These are phyloP conservation scores for Acanthochlamys bracteata DNA, from an alignment of 106 monocot genomes.

Conservation along the genomic window DNA sequence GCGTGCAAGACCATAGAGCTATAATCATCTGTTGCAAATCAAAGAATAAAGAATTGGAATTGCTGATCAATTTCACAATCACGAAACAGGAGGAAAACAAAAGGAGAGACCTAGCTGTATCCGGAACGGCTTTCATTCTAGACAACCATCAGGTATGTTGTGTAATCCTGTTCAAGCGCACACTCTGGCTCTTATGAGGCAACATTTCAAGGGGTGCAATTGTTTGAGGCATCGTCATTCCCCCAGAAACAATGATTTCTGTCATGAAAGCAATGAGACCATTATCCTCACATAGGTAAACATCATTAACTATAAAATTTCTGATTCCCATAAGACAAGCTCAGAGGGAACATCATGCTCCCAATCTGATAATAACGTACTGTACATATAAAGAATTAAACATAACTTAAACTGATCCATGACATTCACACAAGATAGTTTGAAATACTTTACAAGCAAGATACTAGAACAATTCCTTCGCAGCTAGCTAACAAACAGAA, in stretches of 20 bases:
- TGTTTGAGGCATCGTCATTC: constrained; percentile 75
- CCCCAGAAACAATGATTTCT: constrained; percentile 85
- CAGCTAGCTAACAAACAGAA: too few relatives aligned
- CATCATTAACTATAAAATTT: not conserved
- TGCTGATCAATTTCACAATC: too few relatives aligned
- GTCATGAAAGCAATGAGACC: not conserved
- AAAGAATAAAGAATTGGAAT: too few relatives aligned
- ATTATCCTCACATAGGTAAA: not conserved
- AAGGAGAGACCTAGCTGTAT: too few relatives aligned
- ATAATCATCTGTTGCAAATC: too few relatives aligned
- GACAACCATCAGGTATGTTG: constrained; percentile 2
- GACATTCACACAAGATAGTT: too few relatives aligned
- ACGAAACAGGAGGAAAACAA: too few relatives aligned
- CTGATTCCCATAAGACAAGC: not conserved
- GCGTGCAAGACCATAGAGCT: too few relatives aligned
- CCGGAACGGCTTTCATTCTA: too few relatives aligned
- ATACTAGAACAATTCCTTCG: too few relatives aligned
- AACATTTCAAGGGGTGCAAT: constrained; percentile 61
- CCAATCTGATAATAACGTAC: not conserved
- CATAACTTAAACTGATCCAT: not conserved
- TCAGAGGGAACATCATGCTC: not conserved
- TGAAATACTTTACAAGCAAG: too few relatives aligned
- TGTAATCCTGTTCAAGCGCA: constrained; percentile 49
- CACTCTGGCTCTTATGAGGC: constrained; percentile 37
- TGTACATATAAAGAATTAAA: not conserved